A percentile compares a stretch with the other conserved stretches of the same genome.
These are phyloP conservation scores for Amorphotheca resinae DNA, from an alignment of 495 filamentous ascomycete species.

Conservation along the genomic window DNA sequence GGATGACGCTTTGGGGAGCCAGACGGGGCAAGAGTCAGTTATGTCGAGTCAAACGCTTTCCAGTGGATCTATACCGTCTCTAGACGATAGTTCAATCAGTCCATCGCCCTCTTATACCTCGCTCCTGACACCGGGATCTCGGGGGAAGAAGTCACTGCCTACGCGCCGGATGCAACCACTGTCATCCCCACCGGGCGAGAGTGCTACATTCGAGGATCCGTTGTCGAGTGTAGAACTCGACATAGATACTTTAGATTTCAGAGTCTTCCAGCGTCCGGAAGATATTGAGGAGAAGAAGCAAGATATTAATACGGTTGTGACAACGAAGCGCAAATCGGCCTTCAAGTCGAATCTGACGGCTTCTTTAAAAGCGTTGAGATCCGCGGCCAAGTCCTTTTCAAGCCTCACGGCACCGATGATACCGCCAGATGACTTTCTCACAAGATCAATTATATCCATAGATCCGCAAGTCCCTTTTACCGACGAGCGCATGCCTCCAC, in stretches of 20 bases:
- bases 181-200: slow-evolving; percentile 9
- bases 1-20: slow-evolving; percentile 32
- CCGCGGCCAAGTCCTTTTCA: slow-evolving; percentile 74
- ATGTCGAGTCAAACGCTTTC: slow-evolving; percentile 42
- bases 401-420: slow-evolving; percentile 59
- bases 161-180: slow-evolving; percentile 21
- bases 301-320: slow-evolving; percentile 7
- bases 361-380: slow-evolving; percentile 75
- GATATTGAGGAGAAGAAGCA: slow-evolving; percentile 28
- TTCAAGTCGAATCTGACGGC: slow-evolving; percentile 95
- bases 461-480: slow-evolving; percentile 62
- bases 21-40: slow-evolving; percentile 25
- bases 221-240: slow-evolving; percentile 27
- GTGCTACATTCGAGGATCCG: slow-evolving; percentile 28
- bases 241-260: slow-evolving; percentile 32
- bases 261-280: slow-evolving; percentile 26
- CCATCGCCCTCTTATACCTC: slow-evolving; percentile 18
- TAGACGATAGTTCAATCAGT: slow-evolving; percentile 36
- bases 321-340: slow-evolving; percentile 35
- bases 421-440: slow-evolving; percentile 80
- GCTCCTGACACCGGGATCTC: slow-evolving; percentile 15
- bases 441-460: slow-evolving; percentile 67
- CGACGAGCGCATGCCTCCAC: slow-evolving; percentile 78
- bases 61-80: slow-evolving; percentile 48
- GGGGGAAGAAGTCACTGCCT: slow-evolving; percentile 24